Conservation (phyloP, 192 early-diverging fungal genomes). For the Podila minutissima region DNA sequence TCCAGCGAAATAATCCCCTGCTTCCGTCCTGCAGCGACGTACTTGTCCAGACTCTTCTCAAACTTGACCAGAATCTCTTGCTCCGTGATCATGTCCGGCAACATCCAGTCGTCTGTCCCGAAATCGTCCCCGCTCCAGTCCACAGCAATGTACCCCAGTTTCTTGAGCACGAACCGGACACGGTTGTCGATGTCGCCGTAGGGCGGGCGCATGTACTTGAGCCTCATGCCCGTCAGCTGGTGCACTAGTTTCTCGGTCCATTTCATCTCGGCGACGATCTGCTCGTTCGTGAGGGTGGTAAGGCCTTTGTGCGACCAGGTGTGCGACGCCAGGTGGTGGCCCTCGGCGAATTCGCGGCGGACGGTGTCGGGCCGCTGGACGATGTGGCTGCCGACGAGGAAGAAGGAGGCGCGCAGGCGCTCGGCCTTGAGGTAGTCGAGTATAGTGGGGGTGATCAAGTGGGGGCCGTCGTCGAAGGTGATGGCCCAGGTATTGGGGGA, state of each 20-base stretch:
- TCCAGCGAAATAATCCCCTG: not conserved
- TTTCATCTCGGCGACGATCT: slow-evolving; percentile 65
- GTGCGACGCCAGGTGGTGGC: slow-evolving; percentile 51
- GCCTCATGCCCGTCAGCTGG: slow-evolving; percentile 53
- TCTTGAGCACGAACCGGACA: slow-evolving; percentile 64
- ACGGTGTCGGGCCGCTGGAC: slow-evolving; percentile 41
- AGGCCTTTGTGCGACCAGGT: slow-evolving; percentile 69
- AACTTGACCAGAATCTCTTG: not conserved
- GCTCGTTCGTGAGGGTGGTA: slow-evolving; percentile 55
- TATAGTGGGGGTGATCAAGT: slow-evolving; percentile 30
- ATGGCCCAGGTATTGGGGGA: slow-evolving; percentile 53
- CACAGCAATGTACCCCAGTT: slow-evolving; percentile 55
- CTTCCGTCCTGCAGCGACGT: not conserved
- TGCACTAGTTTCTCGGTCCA: slow-evolving; percentile 62
- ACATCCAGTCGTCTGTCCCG: not conserved
- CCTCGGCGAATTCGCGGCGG: slow-evolving; percentile 18
- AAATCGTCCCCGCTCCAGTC: slow-evolving; percentile 16
- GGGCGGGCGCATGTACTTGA: slow-evolving; percentile 63
- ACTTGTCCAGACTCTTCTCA: not conserved
- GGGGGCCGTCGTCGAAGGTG: slow-evolving; percentile 60
- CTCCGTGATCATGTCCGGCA: not conserved
- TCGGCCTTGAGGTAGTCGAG: slow-evolving; percentile 47
- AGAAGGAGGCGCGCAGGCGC: slow-evolving; percentile 53
- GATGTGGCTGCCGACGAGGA: slow-evolving; percentile 54
- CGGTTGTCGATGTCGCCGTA: slow-evolving; percentile 75